These are phyloP conservation scores for Iberis pinnata DNA, from an alignment of 345 rosid species.

Conservation along the genomic window DNA sequence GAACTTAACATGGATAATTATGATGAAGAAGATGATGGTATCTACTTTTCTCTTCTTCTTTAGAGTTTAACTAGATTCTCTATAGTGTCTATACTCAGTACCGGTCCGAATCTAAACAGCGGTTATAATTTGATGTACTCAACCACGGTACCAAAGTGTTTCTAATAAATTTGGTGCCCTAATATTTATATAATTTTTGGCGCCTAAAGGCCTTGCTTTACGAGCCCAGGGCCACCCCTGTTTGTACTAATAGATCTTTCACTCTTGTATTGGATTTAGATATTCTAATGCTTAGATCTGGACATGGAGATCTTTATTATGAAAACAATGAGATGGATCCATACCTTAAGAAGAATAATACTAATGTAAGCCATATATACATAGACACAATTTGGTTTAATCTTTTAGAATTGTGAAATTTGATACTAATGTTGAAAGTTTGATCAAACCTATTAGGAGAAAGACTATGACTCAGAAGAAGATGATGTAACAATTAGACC, in stretches of 20 bases:
- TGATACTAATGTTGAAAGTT: neutral
- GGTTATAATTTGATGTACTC: too few relatives aligned
- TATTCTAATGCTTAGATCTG: conserved; percentile 52
- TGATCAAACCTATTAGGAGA: too few relatives aligned
- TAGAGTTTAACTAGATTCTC: neutral
- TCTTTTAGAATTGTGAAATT: neutral
- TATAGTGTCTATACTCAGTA: too few relatives aligned
- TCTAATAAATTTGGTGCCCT: too few relatives aligned
- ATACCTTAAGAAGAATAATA: conserved; percentile 49
- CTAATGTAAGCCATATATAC: conserved; percentile 47
- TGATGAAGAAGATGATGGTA: conserved; percentile 82
- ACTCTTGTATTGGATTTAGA: conserved; percentile 28
- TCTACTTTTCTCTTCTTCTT: neutral
- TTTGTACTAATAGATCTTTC: neutral
- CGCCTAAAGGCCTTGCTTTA: too few relatives aligned
- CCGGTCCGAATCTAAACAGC: too few relatives aligned
- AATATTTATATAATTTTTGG: too few relatives aligned
- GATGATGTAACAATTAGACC: conserved; percentile 56
- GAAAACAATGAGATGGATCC: conserved; percentile 84
- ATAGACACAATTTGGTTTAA: neutral
- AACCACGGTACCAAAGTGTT: too few relatives aligned
- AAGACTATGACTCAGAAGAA: conserved; percentile 78
- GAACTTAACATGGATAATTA: conserved; percentile 34
- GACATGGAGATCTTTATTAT: conserved; percentile 61
- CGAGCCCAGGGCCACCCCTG: too few relatives aligned